Evolutionary conservation across 164 flowering plant species (phyloP).

Genomic region (Kalanchoe fedtschenkoi): DNA sequence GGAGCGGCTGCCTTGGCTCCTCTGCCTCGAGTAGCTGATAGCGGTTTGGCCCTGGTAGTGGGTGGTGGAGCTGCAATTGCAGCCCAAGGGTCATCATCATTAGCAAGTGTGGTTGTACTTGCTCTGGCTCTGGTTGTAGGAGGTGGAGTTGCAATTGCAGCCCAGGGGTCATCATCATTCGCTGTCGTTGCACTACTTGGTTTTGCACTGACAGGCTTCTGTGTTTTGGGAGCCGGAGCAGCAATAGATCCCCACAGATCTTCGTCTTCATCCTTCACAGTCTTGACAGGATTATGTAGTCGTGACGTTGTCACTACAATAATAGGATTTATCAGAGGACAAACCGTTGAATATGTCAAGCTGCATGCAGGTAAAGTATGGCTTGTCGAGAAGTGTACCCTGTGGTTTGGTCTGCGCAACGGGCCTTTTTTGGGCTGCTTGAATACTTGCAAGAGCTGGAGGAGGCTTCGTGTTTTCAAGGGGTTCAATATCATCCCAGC

Average conservation of each 20-base stretch:
- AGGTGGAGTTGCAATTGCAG: slow-evolving; percentile 89
- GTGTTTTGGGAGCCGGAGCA: slow-evolving; percentile 35
- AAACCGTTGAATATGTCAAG: neutral
- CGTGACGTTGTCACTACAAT: slow-evolving; percentile 30
- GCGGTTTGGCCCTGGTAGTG: slow-evolving; percentile 63
- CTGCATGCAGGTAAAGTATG: neutral
- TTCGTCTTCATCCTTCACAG: slow-evolving; percentile 42
- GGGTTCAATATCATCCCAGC: slow-evolving; percentile 94
- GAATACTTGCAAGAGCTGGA: slow-evolving; percentile 74
- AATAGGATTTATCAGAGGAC: neutral
- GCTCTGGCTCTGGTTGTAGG: slow-evolving; percentile 62
- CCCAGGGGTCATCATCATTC: slow-evolving; percentile 78
- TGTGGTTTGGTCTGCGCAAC: slow-evolving; percentile 55
- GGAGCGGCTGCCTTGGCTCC: slow-evolving; percentile 56
- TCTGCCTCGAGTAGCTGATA: slow-evolving; percentile 63
- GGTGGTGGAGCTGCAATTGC: slow-evolving; percentile 97
- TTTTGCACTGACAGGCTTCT: slow-evolving; percentile 33
- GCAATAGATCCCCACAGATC: slow-evolving; percentile 76
- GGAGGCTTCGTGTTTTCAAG: slow-evolving; percentile 71
- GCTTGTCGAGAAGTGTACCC: slow-evolving; percentile 28
- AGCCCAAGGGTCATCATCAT: slow-evolving; percentile 80
- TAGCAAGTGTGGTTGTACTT: slow-evolving; percentile 23
- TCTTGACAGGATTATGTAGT: slow-evolving; percentile 34
- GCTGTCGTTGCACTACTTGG: slow-evolving; percentile 21
- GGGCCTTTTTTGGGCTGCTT: slow-evolving; percentile 89